Base-by-base conservation (phyloP, 2,329 filamentous ascomycete species). In the Cladosporium cucumerinum region DNA sequence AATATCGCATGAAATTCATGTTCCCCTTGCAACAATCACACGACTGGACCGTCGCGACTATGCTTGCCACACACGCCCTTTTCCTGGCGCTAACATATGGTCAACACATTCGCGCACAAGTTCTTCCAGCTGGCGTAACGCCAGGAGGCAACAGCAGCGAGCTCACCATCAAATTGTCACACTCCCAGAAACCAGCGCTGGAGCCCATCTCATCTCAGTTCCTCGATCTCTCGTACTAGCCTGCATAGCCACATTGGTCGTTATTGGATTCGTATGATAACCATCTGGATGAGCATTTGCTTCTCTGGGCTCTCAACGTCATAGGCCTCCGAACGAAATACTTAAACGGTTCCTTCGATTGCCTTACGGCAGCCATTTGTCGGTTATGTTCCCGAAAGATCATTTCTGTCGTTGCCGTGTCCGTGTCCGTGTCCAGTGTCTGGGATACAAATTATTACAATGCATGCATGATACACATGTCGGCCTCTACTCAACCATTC, bases 121-220 rank as follows among this genome's bases (percentile, higher is more conserved):
- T 21, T 23, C 46, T 61, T 6, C 58, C 58, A 18, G 46, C 32
- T n/a, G 58, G 30, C 23, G 58, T 61, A n/a, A 39, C 58, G 18
- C 46, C 18, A 61, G 58, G 58, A 21, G 58, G 58, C n/a, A 52
- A 52, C n/a, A 61, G 58, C 30, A 61, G 58, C 30, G 28, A 52
- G 7, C 21, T 61, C 28, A 61, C 28, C 46, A 61, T 61, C 21
- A 28, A 34, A 36, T 16, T 61, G 18, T 61, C 58, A 51, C 58
- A 6, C 58, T 52, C 14, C 58, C 58, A 36, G 58, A 61, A 3
- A 61, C 43, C 3, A 28, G 39, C 25, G 26, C 10, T 21, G 39
- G n/a, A 46, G 7, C 39, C 14, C 39, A 21, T 11, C 39, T 11
- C 7, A 46, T 21, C 1, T 21, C n/a, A n/a, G n/a, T 5, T 21